Evolutionary conservation across 169 alveolate species (phyloP).

Genomic region (Plasmodium coatneyi): DNA sequence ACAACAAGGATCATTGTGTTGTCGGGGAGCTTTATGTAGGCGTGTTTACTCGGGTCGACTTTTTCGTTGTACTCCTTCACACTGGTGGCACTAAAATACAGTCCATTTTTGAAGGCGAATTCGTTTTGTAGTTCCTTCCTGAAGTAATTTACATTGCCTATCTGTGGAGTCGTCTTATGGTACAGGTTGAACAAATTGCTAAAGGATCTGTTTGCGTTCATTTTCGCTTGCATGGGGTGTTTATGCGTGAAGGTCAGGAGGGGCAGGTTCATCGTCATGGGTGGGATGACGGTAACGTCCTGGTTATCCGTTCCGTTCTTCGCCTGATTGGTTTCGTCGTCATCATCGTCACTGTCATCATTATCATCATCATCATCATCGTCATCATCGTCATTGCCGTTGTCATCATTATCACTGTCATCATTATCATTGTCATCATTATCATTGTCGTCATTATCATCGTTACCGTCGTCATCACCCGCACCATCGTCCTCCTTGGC

Average conservation of each 20-base stretch:
- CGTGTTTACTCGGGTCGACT: conserved; percentile 17
- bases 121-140: conserved; percentile 55
- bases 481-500: not conserved
- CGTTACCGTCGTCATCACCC: not conserved
- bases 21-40: conserved; percentile 37
- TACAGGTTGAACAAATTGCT: not conserved
- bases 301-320: not conserved
- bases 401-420: not conserved
- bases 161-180: not conserved
- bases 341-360: not conserved
- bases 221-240: not conserved
- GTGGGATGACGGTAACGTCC: not conserved
- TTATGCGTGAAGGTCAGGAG: not conserved
- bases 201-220: not conserved
- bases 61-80: conserved; percentile 31
- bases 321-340: not conserved
- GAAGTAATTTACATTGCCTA: not conserved
- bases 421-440: not conserved
- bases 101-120: conserved; percentile 50
- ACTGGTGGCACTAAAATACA: conserved; percentile 39
- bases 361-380: not conserved
- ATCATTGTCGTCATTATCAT: not conserved
- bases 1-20: conserved; percentile 39
- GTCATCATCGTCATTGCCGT: not conserved
- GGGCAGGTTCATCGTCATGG: not conserved